A percentile compares a stretch with the other conserved stretches of the same genome.
phyloP scores from a whole-genome alignment of 495 filamentous ascomycete species.

The Penicillium daleae region DNA sequence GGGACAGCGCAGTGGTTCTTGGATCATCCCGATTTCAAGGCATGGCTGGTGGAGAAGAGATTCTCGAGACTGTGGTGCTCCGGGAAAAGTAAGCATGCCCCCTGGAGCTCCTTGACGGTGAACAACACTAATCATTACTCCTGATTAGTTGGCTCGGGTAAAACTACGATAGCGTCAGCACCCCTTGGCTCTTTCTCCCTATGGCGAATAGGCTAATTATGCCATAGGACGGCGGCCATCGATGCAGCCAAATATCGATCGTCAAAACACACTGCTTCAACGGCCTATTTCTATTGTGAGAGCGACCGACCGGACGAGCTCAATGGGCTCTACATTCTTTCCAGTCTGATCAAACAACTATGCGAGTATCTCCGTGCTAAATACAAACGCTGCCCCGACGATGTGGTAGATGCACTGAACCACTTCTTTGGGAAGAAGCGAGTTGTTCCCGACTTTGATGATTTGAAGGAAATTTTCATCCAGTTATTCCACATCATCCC shows the following conservation, averaged over 20 bases:
- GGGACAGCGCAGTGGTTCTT: conserved; percentile 30
- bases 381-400: neutral
- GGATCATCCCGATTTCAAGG: conserved; percentile 25
- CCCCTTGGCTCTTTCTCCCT: neutral
- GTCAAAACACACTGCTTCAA: neutral
- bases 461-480: conserved; percentile 25
- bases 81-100: conserved; percentile 28
- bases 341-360: conserved; percentile 1
- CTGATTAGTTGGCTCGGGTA: conserved; percentile 32
- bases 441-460: conserved; percentile 21
- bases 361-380: neutral
- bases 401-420: neutral
- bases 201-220: neutral
- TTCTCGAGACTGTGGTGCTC: conserved; percentile 31
- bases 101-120: neutral
- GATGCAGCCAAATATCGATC: conserved; percentile 1
- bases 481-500: conserved; percentile 8
- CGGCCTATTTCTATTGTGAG: neutral
- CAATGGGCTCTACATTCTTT: neutral
- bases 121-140: conserved; percentile 9
- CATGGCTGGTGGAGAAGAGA: conserved; percentile 17
- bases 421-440: conserved; percentile 20
- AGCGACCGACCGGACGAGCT: neutral
- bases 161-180: conserved; percentile 33
- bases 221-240: neutral